A percentile compares a stretch with the other conserved stretches of the same genome.
These are phyloP conservation scores for Alternaria sp. DNA, from an alignment of 2,329 filamentous ascomycete genomes.

Conservation along the genomic window DNA sequence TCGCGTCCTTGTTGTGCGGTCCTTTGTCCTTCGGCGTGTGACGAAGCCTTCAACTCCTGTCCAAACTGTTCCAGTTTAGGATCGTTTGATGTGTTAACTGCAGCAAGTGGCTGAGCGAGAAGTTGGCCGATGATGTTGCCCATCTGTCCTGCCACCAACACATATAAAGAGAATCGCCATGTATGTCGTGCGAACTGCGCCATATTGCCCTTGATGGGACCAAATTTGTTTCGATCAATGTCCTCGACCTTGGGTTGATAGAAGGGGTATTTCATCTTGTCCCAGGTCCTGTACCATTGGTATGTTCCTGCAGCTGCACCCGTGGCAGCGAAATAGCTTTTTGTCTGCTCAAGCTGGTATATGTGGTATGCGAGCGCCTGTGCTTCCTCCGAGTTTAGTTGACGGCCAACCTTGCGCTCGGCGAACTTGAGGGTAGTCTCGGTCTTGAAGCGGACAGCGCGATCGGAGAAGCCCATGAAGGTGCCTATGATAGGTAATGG, in stretches of 20 bases:
- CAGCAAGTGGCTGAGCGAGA: slow-evolving; percentile 45
- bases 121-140: slow-evolving; percentile 47
- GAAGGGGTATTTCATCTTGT: slow-evolving; percentile 54
- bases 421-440: slow-evolving; percentile 45
- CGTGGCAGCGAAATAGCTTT: slow-evolving; percentile 50
- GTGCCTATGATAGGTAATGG: slow-evolving; percentile 48
- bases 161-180: slow-evolving; percentile 40
- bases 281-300: slow-evolving; percentile 47
- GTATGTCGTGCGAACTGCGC: slow-evolving; percentile 42
- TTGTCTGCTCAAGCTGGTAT: slow-evolving; percentile 49
- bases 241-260: slow-evolving; percentile 51
- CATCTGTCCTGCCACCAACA: slow-evolving; percentile 38
- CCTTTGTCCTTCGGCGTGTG: slow-evolving; percentile 20
- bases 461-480: slow-evolving; percentile 40
- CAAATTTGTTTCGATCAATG: slow-evolving; percentile 53
- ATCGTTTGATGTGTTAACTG: slow-evolving; percentile 50
- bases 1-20: slow-evolving; percentile 25
- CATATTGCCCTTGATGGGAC: slow-evolving; percentile 42
- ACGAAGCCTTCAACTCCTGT: slow-evolving; percentile 44
- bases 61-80: slow-evolving; percentile 53
- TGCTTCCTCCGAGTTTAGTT: slow-evolving; percentile 53
- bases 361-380: slow-evolving; percentile 55
- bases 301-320: slow-evolving; percentile 45
- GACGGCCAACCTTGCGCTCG: slow-evolving; percentile 48
- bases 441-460: slow-evolving; percentile 39